phyloP scores from a whole-genome alignment of 331 rosid genomes.

The Spiraea crenata region DNA sequence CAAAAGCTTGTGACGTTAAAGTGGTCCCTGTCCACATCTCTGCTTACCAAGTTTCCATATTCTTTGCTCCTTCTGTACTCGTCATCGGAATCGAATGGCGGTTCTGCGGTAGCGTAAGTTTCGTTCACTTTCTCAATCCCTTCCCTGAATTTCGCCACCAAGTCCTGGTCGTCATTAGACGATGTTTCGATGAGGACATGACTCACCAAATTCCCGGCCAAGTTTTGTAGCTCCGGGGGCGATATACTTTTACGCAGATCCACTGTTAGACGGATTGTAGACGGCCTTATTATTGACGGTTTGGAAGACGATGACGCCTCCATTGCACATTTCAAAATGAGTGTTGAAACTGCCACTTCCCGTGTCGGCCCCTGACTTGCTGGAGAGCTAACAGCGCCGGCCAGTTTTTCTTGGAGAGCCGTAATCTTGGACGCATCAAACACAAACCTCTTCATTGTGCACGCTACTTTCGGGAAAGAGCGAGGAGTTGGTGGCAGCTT shows the following conservation, averaged over 20 bases:
- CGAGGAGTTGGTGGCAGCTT: background rate
- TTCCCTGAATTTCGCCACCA: conserved; percentile 11
- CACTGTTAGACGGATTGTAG: no score
- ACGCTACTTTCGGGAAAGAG: no score
- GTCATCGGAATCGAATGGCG: background rate
- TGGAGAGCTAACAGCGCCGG: background rate
- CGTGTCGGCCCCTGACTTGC: conserved; percentile 7
- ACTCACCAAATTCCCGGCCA: conserved; percentile 12
- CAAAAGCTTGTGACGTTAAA: conserved; percentile 25
- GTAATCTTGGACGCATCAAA: conserved; percentile 7
- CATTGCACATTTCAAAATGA: conserved; percentile 15
- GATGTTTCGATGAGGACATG: background rate
- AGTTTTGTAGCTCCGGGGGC: conserved; percentile 1
- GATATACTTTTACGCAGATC: no score
- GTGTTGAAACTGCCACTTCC: conserved; percentile 15
- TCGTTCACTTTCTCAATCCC: background rate
- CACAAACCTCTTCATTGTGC: background rate
- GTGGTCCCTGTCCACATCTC: background rate
- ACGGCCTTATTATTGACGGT: no score
- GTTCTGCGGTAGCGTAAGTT: background rate
- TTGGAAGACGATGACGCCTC: background rate
- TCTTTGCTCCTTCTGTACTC: background rate
- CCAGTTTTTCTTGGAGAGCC: conserved; percentile 6
- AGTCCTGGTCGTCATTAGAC: background rate
- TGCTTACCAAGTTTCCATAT: background rate